Conservation (phyloP, 345 rosid genomes). For the Clausena lansium region DNA sequence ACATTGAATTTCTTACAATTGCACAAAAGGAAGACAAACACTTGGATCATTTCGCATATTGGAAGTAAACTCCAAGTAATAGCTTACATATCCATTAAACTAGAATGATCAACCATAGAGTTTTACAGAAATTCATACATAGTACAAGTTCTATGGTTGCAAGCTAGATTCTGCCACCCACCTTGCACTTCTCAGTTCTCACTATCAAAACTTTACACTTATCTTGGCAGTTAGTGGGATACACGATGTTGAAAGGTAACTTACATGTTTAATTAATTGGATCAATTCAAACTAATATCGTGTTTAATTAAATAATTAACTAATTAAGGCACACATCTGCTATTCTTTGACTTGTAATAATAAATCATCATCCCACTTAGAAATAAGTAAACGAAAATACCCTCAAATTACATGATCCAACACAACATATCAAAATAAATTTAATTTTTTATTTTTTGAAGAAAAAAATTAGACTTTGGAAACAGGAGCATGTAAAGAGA, state of each 20-base stretch:
- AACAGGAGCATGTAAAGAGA: constrained; percentile 14
- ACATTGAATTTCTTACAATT: not conserved
- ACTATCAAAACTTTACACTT: not conserved
- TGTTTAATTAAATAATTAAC: not conserved
- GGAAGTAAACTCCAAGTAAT: not conserved
- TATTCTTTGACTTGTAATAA: not conserved
- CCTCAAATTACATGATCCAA: not conserved
- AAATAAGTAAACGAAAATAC: not conserved
- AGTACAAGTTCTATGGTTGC: not conserved
- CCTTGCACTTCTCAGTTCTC: not conserved
- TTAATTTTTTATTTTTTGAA: too few relatives aligned
- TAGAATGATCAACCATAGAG: not conserved
- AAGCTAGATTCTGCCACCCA: not conserved
- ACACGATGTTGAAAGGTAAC: not conserved
- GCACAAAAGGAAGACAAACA: not conserved
- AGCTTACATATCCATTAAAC: not conserved
- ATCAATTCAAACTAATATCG: not conserved
- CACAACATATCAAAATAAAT: not conserved
- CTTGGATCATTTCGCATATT: not conserved
- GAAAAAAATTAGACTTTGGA: too few relatives aligned
- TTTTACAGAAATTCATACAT: not conserved
- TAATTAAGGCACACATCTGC: not conserved
- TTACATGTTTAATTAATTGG: too few relatives aligned
- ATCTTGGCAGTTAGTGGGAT: not conserved
- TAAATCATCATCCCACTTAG: not conserved